These are phyloP conservation scores for Hawksworthiomyces lignivorus DNA, from an alignment of 2,329 filamentous ascomycete species.

Conservation along the genomic window DNA sequence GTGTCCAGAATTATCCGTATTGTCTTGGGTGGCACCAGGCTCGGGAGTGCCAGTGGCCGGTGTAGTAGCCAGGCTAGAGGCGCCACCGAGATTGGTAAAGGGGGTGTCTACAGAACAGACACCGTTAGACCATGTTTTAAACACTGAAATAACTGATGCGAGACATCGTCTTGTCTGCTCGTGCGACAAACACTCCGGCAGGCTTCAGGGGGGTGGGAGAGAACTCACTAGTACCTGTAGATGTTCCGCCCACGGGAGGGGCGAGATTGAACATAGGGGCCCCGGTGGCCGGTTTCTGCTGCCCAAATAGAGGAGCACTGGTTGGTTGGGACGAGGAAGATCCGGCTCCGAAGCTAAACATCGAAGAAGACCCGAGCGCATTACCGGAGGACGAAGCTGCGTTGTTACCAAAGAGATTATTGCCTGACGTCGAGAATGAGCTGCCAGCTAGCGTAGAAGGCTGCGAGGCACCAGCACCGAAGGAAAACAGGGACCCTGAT, in stretches of 20 bases:
- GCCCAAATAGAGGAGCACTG: constrained; percentile 20
- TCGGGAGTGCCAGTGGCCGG: constrained; percentile 53
- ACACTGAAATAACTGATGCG: neutral
- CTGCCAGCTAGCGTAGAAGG: constrained; percentile 14
- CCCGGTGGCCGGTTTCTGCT: constrained; percentile 20
- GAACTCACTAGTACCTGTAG: constrained; percentile 36
- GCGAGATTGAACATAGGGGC: constrained; percentile 23
- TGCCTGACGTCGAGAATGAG: constrained; percentile 17
- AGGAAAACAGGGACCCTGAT: constrained; percentile 33
- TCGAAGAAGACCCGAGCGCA: constrained; percentile 13
- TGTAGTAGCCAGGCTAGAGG: constrained; percentile 54
- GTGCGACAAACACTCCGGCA: neutral
- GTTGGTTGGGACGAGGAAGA: constrained; percentile 23
- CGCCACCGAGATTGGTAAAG: constrained; percentile 45
- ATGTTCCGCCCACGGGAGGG: constrained; percentile 27
- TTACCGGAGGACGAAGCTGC: constrained; percentile 16
- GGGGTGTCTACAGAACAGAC: constrained; percentile 40
- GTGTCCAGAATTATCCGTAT: constrained; percentile 31
- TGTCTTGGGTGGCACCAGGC: constrained; percentile 38
- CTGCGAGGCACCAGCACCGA: constrained; percentile 23
- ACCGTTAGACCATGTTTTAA: neutral
- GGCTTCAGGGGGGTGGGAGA: no score
- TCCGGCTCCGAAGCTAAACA: constrained; percentile 26
- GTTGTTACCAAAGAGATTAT: constrained; percentile 22
- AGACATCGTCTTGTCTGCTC: no score